Evolutionary conservation across 306 rosid species (phyloP).

Genomic region (Elaeagnus macrophylla): DNA sequence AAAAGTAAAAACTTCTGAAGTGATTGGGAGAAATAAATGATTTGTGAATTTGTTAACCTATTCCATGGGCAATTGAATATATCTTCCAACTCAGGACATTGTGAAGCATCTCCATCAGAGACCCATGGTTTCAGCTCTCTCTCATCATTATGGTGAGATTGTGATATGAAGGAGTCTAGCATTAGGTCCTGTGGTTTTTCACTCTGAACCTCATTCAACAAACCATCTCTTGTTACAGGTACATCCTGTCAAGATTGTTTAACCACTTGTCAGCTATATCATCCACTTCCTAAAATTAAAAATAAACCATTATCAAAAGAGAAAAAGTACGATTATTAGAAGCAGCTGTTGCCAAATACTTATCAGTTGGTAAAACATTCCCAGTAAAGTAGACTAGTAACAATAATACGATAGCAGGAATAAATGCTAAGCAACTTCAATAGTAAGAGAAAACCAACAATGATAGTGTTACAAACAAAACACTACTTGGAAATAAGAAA

Average conservation of each 20-base stretch:
- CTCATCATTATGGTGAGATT: slow-evolving; percentile 63
- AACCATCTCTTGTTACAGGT: slow-evolving; percentile 50
- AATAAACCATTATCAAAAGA: neutral
- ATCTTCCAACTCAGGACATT: slow-evolving; percentile 76
- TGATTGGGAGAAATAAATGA: slow-evolving; percentile 18
- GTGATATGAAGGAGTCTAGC: slow-evolving; percentile 82
- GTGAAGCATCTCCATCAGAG: slow-evolving; percentile 76
- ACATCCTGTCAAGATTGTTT: slow-evolving; percentile 52
- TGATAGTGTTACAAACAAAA: neutral
- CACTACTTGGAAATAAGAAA: neutral
- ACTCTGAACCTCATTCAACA: slow-evolving; percentile 38
- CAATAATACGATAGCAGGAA: too few species aligned
- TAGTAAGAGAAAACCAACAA: neutral
- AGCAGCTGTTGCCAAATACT: too few species aligned
- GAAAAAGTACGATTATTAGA: neutral
- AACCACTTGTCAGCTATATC: neutral
- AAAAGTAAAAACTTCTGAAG: too few species aligned
- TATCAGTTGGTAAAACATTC: too few species aligned
- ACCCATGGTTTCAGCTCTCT: slow-evolving; percentile 89
- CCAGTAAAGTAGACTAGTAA: too few species aligned
- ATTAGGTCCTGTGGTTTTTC: slow-evolving; percentile 59
- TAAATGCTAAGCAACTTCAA: neutral
- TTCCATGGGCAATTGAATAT: slow-evolving; percentile 70
- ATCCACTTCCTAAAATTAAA: slow-evolving; percentile 5
- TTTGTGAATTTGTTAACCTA: slow-evolving; percentile 38